Percentiles rank a stretch among this genome's conserved stretches.
phyloP scores from a whole-genome alignment of 805 yeast genomes.

The Metschnikowia sp. region DNA sequence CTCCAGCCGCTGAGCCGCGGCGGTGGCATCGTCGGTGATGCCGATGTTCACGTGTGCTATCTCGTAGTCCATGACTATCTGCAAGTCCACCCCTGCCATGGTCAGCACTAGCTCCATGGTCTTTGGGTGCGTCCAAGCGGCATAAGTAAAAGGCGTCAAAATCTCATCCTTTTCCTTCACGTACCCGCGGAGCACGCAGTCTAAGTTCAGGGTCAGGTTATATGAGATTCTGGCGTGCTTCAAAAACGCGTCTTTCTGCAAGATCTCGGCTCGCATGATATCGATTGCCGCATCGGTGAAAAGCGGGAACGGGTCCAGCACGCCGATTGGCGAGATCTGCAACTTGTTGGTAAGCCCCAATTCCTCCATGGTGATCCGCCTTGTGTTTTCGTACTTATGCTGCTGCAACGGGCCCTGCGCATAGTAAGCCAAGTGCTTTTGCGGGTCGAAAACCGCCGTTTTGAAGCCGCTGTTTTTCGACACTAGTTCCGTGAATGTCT shows the following conservation, averaged over 20 bases:
- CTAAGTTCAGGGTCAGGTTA: slow-evolving; percentile 48
- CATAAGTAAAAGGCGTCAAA: slow-evolving; percentile 48
- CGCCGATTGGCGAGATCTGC: slow-evolving; percentile 55
- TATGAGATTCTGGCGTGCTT: slow-evolving; percentile 42
- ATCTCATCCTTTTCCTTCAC: slow-evolving; percentile 31
- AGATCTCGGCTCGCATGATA: slow-evolving; percentile 55
- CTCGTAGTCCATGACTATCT: slow-evolving; percentile 56
- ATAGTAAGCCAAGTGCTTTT: slow-evolving; percentile 30
- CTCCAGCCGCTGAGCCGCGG: slow-evolving; percentile 25
- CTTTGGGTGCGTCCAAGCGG: slow-evolving; percentile 59
- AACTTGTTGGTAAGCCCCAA: slow-evolving; percentile 43
- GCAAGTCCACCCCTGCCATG: slow-evolving; percentile 61
- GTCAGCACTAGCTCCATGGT: slow-evolving; percentile 49
- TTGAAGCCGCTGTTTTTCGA: slow-evolving; percentile 4
- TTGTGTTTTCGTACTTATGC: slow-evolving; percentile 34
- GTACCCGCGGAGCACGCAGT: slow-evolving; percentile 50
- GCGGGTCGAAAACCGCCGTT: slow-evolving; percentile 32
- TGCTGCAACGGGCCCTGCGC: slow-evolving; percentile 31
- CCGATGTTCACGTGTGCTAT: slow-evolving; percentile 52
- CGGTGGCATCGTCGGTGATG: slow-evolving; percentile 37
- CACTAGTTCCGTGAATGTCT: slow-evolving; percentile 9
- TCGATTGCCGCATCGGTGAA: slow-evolving; percentile 59
- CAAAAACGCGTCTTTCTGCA: slow-evolving; percentile 44
- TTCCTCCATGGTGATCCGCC: slow-evolving; percentile 45
- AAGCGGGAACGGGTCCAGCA: slow-evolving; percentile 56